Conservation (phyloP, 768 basidiomycete species). For the Boletus coccyginus region DNA sequence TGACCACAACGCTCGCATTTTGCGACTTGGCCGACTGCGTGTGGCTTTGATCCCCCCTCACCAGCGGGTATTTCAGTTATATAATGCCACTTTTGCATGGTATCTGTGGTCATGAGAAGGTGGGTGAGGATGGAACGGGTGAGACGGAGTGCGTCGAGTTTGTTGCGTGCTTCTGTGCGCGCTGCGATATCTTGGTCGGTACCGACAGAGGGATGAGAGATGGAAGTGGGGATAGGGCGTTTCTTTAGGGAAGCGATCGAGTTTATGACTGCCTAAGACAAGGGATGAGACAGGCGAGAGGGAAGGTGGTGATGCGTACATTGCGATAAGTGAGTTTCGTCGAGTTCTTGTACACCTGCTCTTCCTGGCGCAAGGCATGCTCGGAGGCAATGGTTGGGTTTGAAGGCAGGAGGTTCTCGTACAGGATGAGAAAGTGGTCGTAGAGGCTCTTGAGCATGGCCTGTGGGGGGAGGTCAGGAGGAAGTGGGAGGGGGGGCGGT, state of each 20-base stretch:
- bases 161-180: slow-evolving; percentile 54
- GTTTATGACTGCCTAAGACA: slow-evolving; percentile 47
- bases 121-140: slow-evolving; percentile 52
- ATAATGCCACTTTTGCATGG: slow-evolving; percentile 69
- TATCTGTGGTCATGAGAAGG: slow-evolving; percentile 55
- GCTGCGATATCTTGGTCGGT: slow-evolving; percentile 62
- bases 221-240: slow-evolving; percentile 52
- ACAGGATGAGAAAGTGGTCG: slow-evolving; percentile 69
- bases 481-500: not conserved
- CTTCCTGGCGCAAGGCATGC: slow-evolving; percentile 80
- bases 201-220: slow-evolving; percentile 71
- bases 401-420: slow-evolving; percentile 49
- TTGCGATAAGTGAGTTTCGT: slow-evolving; percentile 82
- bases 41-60: slow-evolving; percentile 61
- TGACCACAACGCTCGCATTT: slow-evolving; percentile 81
- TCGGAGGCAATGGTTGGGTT: slow-evolving; percentile 67
- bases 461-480: slow-evolving; percentile 32
- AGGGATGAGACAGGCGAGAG: slow-evolving; percentile 10
- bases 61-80: slow-evolving; percentile 64
- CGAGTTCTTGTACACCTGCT: slow-evolving; percentile 70
- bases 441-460: slow-evolving; percentile 73
- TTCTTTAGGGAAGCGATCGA: slow-evolving; percentile 51
- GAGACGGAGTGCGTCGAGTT: slow-evolving; percentile 51
- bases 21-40: slow-evolving; percentile 54
- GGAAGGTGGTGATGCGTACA: slow-evolving; percentile 40